These are phyloP conservation scores for Schwanniomyces polymorphus DNA, from an alignment of 805 yeast genomes.

Conservation along the genomic window DNA sequence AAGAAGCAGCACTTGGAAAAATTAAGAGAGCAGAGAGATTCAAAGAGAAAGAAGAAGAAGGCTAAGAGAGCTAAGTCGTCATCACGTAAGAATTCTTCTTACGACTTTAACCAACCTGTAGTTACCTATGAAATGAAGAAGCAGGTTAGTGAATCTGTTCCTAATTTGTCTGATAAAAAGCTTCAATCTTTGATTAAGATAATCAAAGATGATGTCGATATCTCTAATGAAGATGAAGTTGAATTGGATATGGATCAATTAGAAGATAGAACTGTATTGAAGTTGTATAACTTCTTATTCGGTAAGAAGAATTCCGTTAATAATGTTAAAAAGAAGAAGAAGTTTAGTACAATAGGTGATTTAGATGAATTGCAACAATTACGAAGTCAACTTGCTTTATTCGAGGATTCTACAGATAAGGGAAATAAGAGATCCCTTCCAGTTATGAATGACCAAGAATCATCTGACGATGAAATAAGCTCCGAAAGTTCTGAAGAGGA, in stretches of 20 bases:
- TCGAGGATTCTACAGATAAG: conserved; percentile 32
- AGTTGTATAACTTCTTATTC: conserved; percentile 77
- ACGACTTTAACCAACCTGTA: conserved; percentile 29
- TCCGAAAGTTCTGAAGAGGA: conserved; percentile 75
- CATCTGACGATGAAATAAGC: conserved; percentile 50
- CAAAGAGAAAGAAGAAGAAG: conserved; percentile 45
- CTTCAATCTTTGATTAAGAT: conserved; percentile 81
- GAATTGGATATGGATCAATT: conserved; percentile 94
- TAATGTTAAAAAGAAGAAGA: conserved; percentile 43
- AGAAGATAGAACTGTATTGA: conserved; percentile 78
- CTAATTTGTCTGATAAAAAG: conserved; percentile 73
- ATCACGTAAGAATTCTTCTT: conserved; percentile 20
- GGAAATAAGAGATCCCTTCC: conserved; percentile 24
- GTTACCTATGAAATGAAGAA: conserved; percentile 97
- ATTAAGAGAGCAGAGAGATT: conserved; percentile 61
- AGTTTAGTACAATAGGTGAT: conserved; percentile 22
- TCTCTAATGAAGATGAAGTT: conserved; percentile 78
- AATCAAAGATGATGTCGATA: conserved; percentile 65
- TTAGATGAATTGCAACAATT: conserved; percentile 65
- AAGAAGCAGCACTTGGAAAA: conserved; percentile 74
- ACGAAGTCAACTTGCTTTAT: conserved; percentile 48
- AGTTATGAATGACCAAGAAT: conserved; percentile 35
- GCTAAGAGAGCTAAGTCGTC: conserved; percentile 33
- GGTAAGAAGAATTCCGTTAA: conserved; percentile 38
- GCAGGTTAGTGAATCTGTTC: conserved; percentile 84